Percentiles rank a stretch among this genome's conserved stretches.
These are phyloP conservation scores for Colletotrichum agaves DNA, from an alignment of 2,329 filamentous ascomycete genomes.

Conservation along the genomic window DNA sequence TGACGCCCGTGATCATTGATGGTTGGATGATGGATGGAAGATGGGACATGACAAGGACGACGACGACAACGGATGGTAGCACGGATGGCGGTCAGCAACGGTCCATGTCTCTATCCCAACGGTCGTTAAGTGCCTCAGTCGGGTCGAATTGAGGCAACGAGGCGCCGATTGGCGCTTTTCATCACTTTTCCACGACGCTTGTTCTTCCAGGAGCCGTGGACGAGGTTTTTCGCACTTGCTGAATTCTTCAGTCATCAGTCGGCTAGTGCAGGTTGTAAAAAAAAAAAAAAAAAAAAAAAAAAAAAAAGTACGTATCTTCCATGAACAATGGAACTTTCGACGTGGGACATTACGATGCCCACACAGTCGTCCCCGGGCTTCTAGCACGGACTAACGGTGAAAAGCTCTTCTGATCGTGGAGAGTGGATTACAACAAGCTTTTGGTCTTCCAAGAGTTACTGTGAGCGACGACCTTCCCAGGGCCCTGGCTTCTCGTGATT, in stretches of 20 bases:
- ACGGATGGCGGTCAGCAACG: conserved; percentile 30
- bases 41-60: conserved; percentile 1
- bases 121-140: conserved; percentile 29
- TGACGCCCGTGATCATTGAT: conserved; percentile 3
- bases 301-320: conserved; percentile 30
- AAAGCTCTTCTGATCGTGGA: conserved; percentile 10
- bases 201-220: not conserved
- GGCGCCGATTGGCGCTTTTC: conserved; percentile 22
- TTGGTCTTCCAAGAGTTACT: conserved; percentile 30
- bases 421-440: conserved; percentile 38
- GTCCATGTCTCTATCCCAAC: conserved; percentile 23
- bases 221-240: conserved; percentile 16
- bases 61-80: not conserved
- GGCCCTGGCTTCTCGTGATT: conserved; percentile 27
- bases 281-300: conserved; percentile 19
- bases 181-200: conserved; percentile 5
- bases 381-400: conserved; percentile 13
- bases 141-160: conserved; percentile 15
- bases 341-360: conserved; percentile 14
- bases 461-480: conserved; percentile 14
- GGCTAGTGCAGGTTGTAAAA: conserved; percentile 14
- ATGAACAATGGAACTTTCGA: conserved; percentile 13
- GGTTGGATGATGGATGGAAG: conserved; percentile 6
- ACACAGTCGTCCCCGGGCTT: conserved; percentile 24
- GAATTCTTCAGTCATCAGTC: conserved; percentile 19